These are phyloP conservation scores for Hypoxylon lenormandii DNA, from an alignment of 495 filamentous ascomycete genomes.

Conservation along the genomic window DNA sequence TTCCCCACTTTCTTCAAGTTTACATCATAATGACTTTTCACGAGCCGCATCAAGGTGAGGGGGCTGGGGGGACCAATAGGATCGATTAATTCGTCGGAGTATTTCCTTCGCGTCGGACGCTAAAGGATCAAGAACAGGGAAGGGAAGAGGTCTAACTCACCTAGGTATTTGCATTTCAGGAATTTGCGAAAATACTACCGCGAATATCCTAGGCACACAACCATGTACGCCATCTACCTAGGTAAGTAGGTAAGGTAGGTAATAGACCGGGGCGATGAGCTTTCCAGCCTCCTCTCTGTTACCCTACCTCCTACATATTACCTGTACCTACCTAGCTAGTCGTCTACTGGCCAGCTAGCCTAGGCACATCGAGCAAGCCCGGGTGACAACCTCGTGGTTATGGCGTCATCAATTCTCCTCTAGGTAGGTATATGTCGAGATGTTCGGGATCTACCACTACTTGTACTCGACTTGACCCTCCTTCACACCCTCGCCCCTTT, in stretches of 20 bases:
- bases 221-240: conserved; percentile 4
- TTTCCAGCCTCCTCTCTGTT: conserved; percentile 11
- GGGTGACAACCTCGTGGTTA: conserved; percentile 16
- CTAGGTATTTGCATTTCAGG: no score
- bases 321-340: no score
- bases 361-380: conserved; percentile 17
- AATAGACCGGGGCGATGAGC: no score
- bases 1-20: conserved; percentile 23
- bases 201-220: background rate
- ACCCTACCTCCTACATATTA: no score
- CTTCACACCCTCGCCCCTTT: conserved; percentile 13
- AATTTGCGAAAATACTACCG: conserved; percentile 20
- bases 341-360: no score
- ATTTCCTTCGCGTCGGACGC: conserved; percentile 20
- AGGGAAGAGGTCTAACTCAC: background rate
- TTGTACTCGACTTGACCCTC: conserved; percentile 20
- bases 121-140: conserved; percentile 28
- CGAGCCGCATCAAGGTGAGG: conserved; percentile 29
- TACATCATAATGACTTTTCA: conserved; percentile 35
- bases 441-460: conserved; percentile 23
- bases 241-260: background rate
- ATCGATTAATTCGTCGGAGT: conserved; percentile 20
- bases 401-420: conserved; percentile 40
- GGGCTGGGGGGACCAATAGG: conserved; percentile 13
- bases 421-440: conserved; percentile 35